Evolutionary conservation across 164 flowering plant species (phyloP).

Genomic region (Cinnamomum micranthum): DNA sequence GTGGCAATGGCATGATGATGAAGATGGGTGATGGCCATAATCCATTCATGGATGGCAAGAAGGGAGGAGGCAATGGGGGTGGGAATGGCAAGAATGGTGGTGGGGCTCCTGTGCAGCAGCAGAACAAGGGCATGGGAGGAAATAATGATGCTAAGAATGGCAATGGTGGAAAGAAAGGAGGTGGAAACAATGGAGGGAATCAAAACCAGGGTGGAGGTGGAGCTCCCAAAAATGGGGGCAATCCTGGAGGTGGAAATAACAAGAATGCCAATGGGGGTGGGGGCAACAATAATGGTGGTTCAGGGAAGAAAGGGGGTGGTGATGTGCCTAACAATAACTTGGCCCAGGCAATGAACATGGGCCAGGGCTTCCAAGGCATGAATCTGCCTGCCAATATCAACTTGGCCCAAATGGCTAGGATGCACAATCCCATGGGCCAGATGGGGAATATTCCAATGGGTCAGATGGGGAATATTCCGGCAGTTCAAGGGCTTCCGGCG

Average conservation of each 20-base stretch:
- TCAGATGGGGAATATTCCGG: slow-evolving; percentile 50
- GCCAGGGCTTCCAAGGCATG: slow-evolving; percentile 20
- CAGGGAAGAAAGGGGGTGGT: slow-evolving; percentile 23
- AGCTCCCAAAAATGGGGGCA: slow-evolving; percentile 17
- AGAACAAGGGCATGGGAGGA: slow-evolving; percentile 24
- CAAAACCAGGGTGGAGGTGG: slow-evolving; percentile 24
- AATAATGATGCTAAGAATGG: slow-evolving; percentile 25
- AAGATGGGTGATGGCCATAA: slow-evolving; percentile 15
- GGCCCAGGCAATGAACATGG: slow-evolving; percentile 12
- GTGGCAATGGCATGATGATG: slow-evolving; percentile 29
- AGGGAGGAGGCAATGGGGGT: slow-evolving; percentile 19
- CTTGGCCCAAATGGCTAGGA: slow-evolving; percentile 6
- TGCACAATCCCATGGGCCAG: slow-evolving; percentile 17
- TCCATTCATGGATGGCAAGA: slow-evolving; percentile 16
- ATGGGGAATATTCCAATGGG: slow-evolving; percentile 45
- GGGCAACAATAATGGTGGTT: background rate
- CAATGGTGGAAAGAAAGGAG: slow-evolving; percentile 40
- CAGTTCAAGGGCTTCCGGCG: slow-evolving; percentile 79
- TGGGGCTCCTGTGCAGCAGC: slow-evolving; percentile 11
- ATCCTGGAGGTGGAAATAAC: slow-evolving; percentile 21
- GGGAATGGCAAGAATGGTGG: slow-evolving; percentile 24
- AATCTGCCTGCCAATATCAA: slow-evolving; percentile 21
- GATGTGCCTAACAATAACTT: background rate
- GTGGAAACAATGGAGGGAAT: slow-evolving; percentile 28
- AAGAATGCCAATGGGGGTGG: background rate